Conservation (phyloP, 139 green algal genomes). For the Desmodesmus armatus region DNA sequence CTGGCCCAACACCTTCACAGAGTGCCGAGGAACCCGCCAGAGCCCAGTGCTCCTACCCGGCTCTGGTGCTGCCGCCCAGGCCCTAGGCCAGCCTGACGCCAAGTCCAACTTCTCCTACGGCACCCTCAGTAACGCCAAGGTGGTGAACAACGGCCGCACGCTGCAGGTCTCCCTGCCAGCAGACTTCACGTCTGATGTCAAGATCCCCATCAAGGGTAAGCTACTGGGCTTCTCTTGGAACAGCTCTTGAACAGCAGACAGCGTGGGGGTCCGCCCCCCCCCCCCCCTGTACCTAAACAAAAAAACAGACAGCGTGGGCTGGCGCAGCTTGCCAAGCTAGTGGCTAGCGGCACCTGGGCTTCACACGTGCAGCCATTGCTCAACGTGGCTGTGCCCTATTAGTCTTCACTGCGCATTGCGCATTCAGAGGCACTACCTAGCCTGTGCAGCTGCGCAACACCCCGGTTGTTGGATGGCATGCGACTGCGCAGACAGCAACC, state of each 20-base stretch:
- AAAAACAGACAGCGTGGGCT: too few relatives aligned
- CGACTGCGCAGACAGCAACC: too few relatives aligned
- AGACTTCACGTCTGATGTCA: slow-evolving; percentile 3
- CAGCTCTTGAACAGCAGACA: neutral
- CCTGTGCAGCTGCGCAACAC: too few relatives aligned
- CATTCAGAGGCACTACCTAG: too few relatives aligned
- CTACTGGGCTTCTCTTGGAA: neutral
- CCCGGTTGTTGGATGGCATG: too few relatives aligned
- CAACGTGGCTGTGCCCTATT: too few relatives aligned
- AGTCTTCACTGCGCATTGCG: too few relatives aligned
- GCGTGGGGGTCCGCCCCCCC: neutral
- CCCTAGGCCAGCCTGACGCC: neutral
- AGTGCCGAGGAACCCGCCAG: neutral
- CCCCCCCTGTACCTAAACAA: too few relatives aligned
- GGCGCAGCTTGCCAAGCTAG: neutral
- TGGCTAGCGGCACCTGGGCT: neutral
- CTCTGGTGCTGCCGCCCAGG: neutral
- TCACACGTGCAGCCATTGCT: neutral
- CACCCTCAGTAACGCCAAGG: neutral
- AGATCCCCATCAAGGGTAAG: slow-evolving; percentile 15
- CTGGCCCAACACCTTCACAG: neutral
- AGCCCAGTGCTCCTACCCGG: neutral
- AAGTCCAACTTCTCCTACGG: slow-evolving; percentile 32
- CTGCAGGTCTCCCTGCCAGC: slow-evolving; percentile 16
- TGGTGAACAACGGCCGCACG: slow-evolving; percentile 49